phyloP scores from a whole-genome alignment of 495 filamentous ascomycete genomes.

The Alectoria sarmentosa region DNA sequence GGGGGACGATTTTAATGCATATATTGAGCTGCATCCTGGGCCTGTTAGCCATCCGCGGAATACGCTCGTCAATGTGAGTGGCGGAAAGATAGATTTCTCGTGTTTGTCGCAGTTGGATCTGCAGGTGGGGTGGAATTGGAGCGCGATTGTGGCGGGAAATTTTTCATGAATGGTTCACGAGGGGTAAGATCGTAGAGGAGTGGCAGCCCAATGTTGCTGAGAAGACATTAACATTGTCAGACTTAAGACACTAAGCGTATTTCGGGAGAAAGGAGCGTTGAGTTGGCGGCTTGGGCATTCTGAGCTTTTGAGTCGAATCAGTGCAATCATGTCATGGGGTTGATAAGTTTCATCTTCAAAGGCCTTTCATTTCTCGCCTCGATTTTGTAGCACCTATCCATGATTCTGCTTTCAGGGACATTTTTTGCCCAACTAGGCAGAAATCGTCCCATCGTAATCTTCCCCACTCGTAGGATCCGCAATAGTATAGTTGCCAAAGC shows the following conservation, averaged over 20 bases:
- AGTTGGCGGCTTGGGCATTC: no score
- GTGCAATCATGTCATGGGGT: no score
- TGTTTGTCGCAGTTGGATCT: neutral
- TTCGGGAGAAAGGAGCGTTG: no score
- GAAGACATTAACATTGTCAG: no score
- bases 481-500: slow-evolving; percentile 37
- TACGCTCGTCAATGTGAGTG: neutral
- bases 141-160: neutral
- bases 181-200: neutral
- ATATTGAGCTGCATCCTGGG: neutral
- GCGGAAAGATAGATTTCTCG: neutral
- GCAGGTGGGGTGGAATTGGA: neutral
- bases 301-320: no score
- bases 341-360: no score
- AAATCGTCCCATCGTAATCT: slow-evolving; percentile 36
- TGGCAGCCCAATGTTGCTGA: no score
- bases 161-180: neutral
- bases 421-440: neutral
- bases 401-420: no score
- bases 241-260: no score
- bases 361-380: no score
- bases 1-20: neutral
- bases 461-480: slow-evolving; percentile 28
- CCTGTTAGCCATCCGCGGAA: neutral
- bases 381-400: no score